Conservation (phyloP, 129 eudicot genomes). For the Dittrichia graveolens region DNA sequence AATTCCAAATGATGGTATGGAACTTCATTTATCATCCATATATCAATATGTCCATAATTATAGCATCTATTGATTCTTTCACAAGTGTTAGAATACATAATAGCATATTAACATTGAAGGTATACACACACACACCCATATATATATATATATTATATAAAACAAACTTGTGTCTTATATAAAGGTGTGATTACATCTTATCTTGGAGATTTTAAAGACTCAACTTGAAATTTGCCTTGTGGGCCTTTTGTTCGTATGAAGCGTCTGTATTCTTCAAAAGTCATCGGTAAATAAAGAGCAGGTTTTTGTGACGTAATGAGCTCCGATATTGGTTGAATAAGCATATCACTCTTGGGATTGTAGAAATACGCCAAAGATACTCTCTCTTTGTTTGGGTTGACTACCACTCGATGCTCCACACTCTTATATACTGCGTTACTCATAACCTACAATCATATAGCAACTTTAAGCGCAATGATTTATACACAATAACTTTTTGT, state of each 20-base stretch:
- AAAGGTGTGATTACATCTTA: constrained; percentile 6
- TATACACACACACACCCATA: too few species aligned
- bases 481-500: neutral
- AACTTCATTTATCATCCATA: too few species aligned
- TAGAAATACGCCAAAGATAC: constrained; percentile 80
- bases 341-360: constrained; percentile 68
- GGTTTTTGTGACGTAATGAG: constrained; percentile 60
- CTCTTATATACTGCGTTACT: constrained; percentile 76
- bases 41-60: too few species aligned
- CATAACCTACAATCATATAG: constrained; percentile 46
- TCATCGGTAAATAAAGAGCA: constrained; percentile 68
- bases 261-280: constrained; percentile 73
- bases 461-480: too few species aligned
- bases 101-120: too few species aligned
- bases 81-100: too few species aligned
- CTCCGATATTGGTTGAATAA: constrained; percentile 58
- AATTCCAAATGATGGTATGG: too few species aligned
- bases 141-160: too few species aligned
- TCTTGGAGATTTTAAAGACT: constrained; percentile 51
- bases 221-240: constrained; percentile 76
- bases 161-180: too few species aligned
- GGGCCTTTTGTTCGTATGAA: constrained; percentile 80
- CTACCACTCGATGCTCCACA: constrained; percentile 82
- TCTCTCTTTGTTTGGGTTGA: constrained; percentile 63
- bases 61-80: too few species aligned